A percentile compares a stretch with the other conserved stretches of the same genome.
Evolutionary conservation across 2,329 filamentous ascomycete species (phyloP).

Genomic region (Coniochaeta sp.): DNA sequence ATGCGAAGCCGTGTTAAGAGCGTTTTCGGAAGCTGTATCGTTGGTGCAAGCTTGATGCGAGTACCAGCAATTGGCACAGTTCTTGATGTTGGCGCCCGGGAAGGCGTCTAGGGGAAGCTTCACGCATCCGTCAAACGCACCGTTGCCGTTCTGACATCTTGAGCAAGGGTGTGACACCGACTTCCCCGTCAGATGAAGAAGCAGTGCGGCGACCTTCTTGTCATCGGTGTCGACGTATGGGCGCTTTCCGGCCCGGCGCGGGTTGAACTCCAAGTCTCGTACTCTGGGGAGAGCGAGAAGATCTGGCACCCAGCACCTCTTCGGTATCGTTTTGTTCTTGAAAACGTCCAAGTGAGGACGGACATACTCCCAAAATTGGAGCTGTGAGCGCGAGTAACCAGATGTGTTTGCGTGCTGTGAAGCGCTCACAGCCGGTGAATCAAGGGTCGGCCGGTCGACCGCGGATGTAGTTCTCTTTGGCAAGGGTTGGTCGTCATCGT

Average conservation of each 20-base stretch:
- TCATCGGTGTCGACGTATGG: neutral
- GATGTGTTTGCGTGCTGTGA: neutral
- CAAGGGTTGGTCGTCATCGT: neutral
- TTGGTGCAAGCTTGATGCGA: neutral
- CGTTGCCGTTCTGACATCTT: neutral
- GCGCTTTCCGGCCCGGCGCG: neutral
- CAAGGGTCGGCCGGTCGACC: neutral
- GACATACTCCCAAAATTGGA: neutral
- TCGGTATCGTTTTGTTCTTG: neutral
- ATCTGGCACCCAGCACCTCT: neutral
- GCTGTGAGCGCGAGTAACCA: neutral
- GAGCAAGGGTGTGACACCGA: neutral
- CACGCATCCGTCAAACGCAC: neutral
- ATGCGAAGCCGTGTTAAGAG: neutral
- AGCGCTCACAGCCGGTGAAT: neutral
- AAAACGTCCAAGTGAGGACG: neutral
- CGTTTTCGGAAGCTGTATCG: neutral
- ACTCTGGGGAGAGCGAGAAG: neutral
- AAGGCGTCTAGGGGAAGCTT: neutral
- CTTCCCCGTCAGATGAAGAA: neutral
- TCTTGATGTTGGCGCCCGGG: neutral
- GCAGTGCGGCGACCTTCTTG: neutral
- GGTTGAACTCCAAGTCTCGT: neutral
- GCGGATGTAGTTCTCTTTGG: neutral
- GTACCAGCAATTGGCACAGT: constrained; percentile 1